Evolutionary conservation across 2,329 filamentous ascomycete species (phyloP).

Genomic region (Lachnellula cervina): DNA sequence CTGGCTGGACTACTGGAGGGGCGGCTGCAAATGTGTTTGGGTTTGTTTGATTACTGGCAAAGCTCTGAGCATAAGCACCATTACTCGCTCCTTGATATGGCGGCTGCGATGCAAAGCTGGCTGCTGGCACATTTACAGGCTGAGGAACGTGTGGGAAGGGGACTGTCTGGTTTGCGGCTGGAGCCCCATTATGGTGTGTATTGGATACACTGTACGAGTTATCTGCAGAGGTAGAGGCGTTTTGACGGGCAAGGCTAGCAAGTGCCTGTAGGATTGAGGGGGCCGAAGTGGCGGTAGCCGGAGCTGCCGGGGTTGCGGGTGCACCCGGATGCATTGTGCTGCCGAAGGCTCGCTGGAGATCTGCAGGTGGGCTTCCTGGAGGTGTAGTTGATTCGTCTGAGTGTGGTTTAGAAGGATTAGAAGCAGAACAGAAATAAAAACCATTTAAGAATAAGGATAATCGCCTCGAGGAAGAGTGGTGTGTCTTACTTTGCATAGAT

Average conservation of each 20-base stretch:
- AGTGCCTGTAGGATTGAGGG: slow-evolving; percentile 71
- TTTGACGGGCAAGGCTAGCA: slow-evolving; percentile 76
- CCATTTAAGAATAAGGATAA: slow-evolving; percentile 34
- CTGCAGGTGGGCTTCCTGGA: slow-evolving; percentile 46
- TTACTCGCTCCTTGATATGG: slow-evolving; percentile 33
- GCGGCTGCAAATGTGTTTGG: slow-evolving; percentile 34
- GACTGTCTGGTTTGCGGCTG: slow-evolving; percentile 23
- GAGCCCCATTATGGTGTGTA: slow-evolving; percentile 37
- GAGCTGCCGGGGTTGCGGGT: slow-evolving; percentile 28
- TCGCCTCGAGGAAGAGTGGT: slow-evolving; percentile 12
- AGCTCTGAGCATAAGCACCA: slow-evolving; percentile 34
- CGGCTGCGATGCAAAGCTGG: slow-evolving; percentile 25
- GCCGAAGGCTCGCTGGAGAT: slow-evolving; percentile 37
- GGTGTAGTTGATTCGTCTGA: slow-evolving; percentile 69
- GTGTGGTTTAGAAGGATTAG: slow-evolving; percentile 8
- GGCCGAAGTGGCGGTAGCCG: slow-evolving; percentile 42
- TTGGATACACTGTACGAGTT: slow-evolving; percentile 42
- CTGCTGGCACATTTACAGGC: slow-evolving; percentile 53
- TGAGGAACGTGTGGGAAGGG: slow-evolving; percentile 41
- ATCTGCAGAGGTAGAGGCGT: slow-evolving; percentile 43
- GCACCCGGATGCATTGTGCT: slow-evolving; percentile 14
- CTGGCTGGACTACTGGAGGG: slow-evolving; percentile 33
- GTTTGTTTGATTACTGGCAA: slow-evolving; percentile 34
- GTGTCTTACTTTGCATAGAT: slow-evolving; percentile 57
- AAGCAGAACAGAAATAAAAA: slow-evolving; percentile 7